Conservation (phyloP, 2,329 filamentous ascomycete species). For the Coleophoma cylindrospora region DNA sequence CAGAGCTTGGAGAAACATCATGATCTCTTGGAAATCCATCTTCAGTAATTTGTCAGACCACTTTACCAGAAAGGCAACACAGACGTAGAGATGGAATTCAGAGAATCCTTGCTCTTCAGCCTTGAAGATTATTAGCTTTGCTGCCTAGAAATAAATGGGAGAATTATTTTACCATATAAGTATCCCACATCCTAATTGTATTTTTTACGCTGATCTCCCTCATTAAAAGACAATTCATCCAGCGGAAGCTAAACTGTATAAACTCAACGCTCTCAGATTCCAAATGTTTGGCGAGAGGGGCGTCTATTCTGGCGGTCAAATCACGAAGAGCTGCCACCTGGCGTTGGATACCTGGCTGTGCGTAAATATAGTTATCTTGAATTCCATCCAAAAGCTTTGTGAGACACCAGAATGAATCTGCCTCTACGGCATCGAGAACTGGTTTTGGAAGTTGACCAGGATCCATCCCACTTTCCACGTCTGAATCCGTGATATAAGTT, state of each 20-base stretch:
- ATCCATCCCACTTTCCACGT: slow-evolving; percentile 94
- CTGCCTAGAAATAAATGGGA: too few relatives aligned
- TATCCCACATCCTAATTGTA: slow-evolving; percentile 99
- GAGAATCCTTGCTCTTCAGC: slow-evolving; percentile 98
- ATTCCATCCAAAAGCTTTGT: slow-evolving; percentile 98
- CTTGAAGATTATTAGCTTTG: slow-evolving; percentile 39
- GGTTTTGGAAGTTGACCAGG: slow-evolving; percentile 86
- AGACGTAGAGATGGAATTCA: slow-evolving; percentile 97
- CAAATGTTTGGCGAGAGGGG: slow-evolving; percentile 77
- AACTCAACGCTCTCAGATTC: slow-evolving; percentile 93
- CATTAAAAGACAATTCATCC: slow-evolving; percentile 99
- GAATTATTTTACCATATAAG: slow-evolving; percentile 71
- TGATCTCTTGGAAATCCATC: slow-evolving; percentile 98
- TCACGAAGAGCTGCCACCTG: slow-evolving; percentile 88
- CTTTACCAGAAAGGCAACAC: slow-evolving; percentile 94
- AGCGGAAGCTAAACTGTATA: slow-evolving; percentile 97
- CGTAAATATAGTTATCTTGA: slow-evolving; percentile 98
- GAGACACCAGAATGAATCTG: slow-evolving; percentile 96
- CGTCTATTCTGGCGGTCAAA: slow-evolving; percentile 85
- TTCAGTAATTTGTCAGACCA: slow-evolving; percentile 93
- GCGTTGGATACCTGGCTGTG: slow-evolving; percentile 92
- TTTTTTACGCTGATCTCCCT: slow-evolving; percentile 94
- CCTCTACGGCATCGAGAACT: slow-evolving; percentile 93
- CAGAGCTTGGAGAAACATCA: slow-evolving; percentile 98
- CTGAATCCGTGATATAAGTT: slow-evolving; percentile 88